Percentiles rank a stretch among this genome's conserved stretches.
Evolutionary conservation across 208 protist species (phyloP).

Genomic region (Vickermania ingenoplastis): DNA sequence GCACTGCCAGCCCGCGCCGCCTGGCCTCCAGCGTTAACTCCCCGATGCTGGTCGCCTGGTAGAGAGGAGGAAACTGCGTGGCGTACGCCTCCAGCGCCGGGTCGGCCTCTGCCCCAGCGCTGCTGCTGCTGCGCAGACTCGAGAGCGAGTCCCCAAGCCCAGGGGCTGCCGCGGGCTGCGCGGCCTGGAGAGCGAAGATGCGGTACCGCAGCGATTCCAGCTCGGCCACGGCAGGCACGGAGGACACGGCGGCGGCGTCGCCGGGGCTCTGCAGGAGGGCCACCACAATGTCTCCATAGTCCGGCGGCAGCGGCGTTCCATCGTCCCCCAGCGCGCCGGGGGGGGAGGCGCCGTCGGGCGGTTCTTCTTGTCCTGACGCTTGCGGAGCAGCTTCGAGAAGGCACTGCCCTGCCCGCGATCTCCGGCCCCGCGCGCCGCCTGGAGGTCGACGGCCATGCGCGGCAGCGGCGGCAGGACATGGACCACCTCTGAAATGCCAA

Average conservation of each 20-base stretch:
- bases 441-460: constrained; percentile 6
- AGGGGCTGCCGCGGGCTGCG: constrained; percentile 25
- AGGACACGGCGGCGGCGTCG: constrained; percentile 36
- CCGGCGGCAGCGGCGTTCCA: constrained; percentile 15
- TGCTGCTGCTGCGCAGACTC: not conserved
- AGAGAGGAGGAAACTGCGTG: constrained; percentile 38
- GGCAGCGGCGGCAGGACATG: constrained; percentile 68
- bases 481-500: constrained; percentile 61
- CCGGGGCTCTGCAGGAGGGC: constrained; percentile 50
- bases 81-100: not conserved
- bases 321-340: constrained; percentile 19
- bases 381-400: constrained; percentile 17
- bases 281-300: constrained; percentile 75
- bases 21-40: constrained; percentile 56
- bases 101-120: constrained; percentile 1
- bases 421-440: constrained; percentile 3
- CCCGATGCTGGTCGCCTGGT: constrained; percentile 52
- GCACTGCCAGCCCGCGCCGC: not conserved
- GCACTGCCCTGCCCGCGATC: constrained; percentile 10
- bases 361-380: constrained; percentile 5
- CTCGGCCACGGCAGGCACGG: constrained; percentile 63
- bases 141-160: constrained; percentile 4
- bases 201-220: constrained; percentile 70
- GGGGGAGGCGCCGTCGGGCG: constrained; percentile 9
- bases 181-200: constrained; percentile 62